Percentiles rank a stretch among this genome's conserved stretches.
phyloP scores from a whole-genome alignment of 768 basidiomycete species.

The Amanita pallidorosea region DNA sequence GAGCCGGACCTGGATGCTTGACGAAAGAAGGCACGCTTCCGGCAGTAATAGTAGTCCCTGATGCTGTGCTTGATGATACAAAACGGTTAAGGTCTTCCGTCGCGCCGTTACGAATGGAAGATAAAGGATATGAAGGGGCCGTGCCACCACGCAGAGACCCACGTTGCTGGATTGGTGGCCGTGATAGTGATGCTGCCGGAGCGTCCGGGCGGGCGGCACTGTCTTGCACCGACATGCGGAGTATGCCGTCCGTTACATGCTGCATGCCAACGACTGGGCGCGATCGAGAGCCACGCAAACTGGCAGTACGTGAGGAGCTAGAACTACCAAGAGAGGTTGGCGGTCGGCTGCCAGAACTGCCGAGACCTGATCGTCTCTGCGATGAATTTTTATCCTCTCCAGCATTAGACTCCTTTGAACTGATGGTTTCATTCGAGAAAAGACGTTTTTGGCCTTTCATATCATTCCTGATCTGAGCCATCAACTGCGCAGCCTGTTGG shows the following conservation, averaged over 20 bases:
- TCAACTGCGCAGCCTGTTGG: conserved; percentile 65
- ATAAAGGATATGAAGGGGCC: conserved; percentile 38
- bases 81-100: conserved; percentile 79
- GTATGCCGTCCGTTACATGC: not conserved
- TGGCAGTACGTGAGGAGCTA: not conserved
- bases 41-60: conserved; percentile 62
- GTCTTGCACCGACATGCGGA: conserved; percentile 29
- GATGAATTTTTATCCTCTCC: conserved; percentile 5
- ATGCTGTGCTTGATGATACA: conserved; percentile 80
- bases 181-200: not conserved
- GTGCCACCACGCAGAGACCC: conserved; percentile 8
- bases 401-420: not conserved
- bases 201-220: conserved; percentile 6
- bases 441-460: conserved; percentile 66
- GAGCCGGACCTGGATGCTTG: conserved; percentile 72
- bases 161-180: not conserved
- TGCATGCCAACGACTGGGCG: not conserved
- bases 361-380: not conserved
- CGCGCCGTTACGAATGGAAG: conserved; percentile 37
- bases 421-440: conserved; percentile 49
- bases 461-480: conserved; percentile 79
- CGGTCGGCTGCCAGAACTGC: not conserved
- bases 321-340: not conserved
- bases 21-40: conserved; percentile 74
- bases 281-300: not conserved